These are phyloP conservation scores for Rhododendron molle DNA, from an alignment of 148 eudicot genomes.

Conservation along the genomic window DNA sequence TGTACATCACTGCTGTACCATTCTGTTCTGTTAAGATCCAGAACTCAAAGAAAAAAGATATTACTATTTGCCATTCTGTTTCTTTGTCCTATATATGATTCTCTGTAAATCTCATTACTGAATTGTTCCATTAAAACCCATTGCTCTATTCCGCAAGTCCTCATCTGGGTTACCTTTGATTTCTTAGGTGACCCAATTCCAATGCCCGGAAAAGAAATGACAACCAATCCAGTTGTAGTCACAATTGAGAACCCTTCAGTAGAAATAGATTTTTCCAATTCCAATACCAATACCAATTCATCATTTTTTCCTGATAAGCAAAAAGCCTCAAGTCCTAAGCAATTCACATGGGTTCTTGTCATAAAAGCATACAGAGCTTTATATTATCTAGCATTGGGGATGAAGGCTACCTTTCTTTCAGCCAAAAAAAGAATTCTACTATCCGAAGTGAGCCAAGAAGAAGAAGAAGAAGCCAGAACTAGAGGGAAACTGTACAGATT, in stretches of 20 bases:
- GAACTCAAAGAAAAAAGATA: not conserved
- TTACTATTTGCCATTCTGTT: not conserved
- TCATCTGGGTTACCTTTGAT: constrained; percentile 21
- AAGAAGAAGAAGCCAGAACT: constrained; percentile 29
- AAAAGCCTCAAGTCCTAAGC: constrained; percentile 40
- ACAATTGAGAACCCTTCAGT: constrained; percentile 42
- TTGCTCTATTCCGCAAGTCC: not conserved
- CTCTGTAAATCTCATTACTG: not conserved
- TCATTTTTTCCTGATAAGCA: constrained; percentile 30
- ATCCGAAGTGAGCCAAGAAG: constrained; percentile 30
- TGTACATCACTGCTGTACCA: constrained; percentile 17
- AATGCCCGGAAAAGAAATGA: constrained; percentile 25
- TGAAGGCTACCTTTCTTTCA: constrained; percentile 17
- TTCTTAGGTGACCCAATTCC: constrained; percentile 8
- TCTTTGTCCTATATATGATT: not conserved
- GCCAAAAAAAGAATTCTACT: constrained; percentile 38
- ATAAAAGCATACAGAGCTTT: constrained; percentile 40
- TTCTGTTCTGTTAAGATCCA: constrained; percentile 27
- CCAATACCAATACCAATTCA: constrained; percentile 11
- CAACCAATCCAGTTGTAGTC: constrained; percentile 40
- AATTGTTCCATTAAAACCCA: constrained; percentile 6
- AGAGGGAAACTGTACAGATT: constrained; percentile 53
- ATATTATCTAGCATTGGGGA: constrained; percentile 32
- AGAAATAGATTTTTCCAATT: constrained; percentile 21
- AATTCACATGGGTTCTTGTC: constrained; percentile 47